Conservation (phyloP, 805 yeast species). For the Hanseniaspora thailandica region DNA sequence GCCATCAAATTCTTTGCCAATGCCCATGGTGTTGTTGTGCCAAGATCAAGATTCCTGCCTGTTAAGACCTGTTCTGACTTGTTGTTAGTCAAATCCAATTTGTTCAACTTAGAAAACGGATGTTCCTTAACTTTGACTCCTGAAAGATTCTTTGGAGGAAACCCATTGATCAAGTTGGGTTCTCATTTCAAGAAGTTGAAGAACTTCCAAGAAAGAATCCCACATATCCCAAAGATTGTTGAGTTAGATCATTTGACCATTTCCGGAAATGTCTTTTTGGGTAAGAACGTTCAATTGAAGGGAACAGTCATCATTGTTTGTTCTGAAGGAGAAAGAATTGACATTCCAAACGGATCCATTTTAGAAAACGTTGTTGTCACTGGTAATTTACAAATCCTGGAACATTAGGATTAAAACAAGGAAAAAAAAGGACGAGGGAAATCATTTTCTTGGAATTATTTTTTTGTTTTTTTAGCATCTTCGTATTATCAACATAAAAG, state of each 20-base stretch:
- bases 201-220: constrained; percentile 77
- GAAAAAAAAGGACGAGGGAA: neutral
- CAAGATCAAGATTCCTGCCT: constrained; percentile 94
- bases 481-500: too few relatives aligned
- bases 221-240: constrained; percentile 90
- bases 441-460: neutral
- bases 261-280: constrained; percentile 89
- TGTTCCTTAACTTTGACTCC: constrained; percentile 81
- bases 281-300: constrained; percentile 79
- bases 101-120: constrained; percentile 69
- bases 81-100: constrained; percentile 86
- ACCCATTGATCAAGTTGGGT: constrained; percentile 91
- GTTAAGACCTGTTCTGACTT: constrained; percentile 95
- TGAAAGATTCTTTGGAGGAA: constrained; percentile 65
- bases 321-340: constrained; percentile 91
- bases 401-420: constrained; percentile 41
- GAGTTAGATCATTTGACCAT: constrained; percentile 96
- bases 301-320: constrained; percentile 97
- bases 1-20: constrained; percentile 91
- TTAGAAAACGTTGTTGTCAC: constrained; percentile 95
- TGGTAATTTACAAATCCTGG: constrained; percentile 88
- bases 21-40: constrained; percentile 96
- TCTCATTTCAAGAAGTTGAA: constrained; percentile 92
- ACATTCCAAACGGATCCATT: constrained; percentile 91
- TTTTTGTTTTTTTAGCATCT: constrained; percentile 38